Evolutionary conservation across 805 yeast species (phyloP).

Genomic region (Nadsonia fulvescens): DNA sequence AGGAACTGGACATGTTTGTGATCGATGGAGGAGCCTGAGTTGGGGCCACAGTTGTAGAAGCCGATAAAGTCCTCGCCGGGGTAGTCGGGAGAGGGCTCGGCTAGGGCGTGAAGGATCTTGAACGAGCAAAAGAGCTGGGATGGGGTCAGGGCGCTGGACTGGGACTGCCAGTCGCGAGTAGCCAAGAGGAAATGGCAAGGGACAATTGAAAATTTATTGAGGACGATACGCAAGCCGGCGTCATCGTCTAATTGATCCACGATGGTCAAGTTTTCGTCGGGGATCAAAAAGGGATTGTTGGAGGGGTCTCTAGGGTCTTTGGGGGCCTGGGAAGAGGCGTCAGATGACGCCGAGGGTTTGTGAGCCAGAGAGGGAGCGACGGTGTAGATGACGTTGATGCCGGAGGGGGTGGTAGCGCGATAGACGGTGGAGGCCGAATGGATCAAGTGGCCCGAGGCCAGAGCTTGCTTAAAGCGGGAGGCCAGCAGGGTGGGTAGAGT

Average conservation of each 20-base stretch:
- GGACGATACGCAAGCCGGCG: conserved; percentile 39
- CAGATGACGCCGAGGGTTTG: conserved; percentile 15
- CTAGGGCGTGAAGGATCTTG: conserved; percentile 30
- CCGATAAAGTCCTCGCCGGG: conserved; percentile 43
- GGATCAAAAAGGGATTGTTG: conserved; percentile 54
- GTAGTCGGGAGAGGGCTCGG: conserved; percentile 29
- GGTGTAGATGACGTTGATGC: conserved; percentile 17
- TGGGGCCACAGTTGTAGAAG: conserved; percentile 75
- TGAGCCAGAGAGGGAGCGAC: conserved; percentile 20
- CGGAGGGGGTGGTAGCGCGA: no score
- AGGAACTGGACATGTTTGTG: conserved; percentile 87
- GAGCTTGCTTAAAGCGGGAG: no score
- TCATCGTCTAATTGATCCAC: conserved; percentile 34
- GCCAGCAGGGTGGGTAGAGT: no score
- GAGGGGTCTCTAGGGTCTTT: conserved; percentile 2
- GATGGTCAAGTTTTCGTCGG: conserved; percentile 60
- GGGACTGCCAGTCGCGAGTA: conserved; percentile 57
- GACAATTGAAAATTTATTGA: conserved; percentile 77
- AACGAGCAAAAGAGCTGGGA: conserved; percentile 47
- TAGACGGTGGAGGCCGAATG: no score
- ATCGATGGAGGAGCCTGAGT: conserved; percentile 86
- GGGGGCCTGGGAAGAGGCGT: conserved; percentile 4
- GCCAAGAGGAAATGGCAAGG: conserved; percentile 64
- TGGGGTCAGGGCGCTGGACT: conserved; percentile 52
- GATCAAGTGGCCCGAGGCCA: no score